Base-by-base conservation (phyloP, 2,329 filamentous ascomycete species). In the Aspergillus jensenii region DNA sequence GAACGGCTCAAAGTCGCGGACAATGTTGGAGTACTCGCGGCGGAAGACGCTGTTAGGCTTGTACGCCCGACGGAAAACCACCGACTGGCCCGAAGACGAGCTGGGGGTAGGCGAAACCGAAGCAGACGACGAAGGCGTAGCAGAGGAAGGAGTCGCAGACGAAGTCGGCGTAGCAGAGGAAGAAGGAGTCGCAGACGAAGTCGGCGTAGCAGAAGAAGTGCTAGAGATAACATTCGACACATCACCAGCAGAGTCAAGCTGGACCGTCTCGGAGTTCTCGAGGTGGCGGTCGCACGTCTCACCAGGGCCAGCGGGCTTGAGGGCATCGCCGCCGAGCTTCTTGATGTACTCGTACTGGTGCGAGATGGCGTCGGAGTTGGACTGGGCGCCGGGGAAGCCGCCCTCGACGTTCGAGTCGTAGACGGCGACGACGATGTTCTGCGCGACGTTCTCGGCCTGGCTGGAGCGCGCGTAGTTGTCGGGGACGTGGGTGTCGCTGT, bases 391-490 rank as follows among this genome's bases (percentile, higher is more conserved):
- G 11, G 48, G 48, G 31, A 58, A 58, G 2, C 56, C 56, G 15
- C 56, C 56, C 3, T 25, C 44, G 43, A 49, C 46, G 19, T 48
- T 48, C 12, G 12, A n/a, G 40, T 58, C 56, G 39, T 58, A 58
- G 4, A 58, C 56, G 1, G 41, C 41, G 6, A 58, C 56, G 3
- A 58, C 56, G 15, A 51, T 58, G 35, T 58, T 58, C 37, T 58
- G 56, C 14, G 56, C 56, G 7, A 58, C 56, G 31, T 58, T 58
- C 45, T 58, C 56, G 37, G 46, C 56, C 5, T 58, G 56, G 45
- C 46, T 54, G 37, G 31, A 44, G 1, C 39, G 56, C 4, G 56
- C 56, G 44, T 58, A 58, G 25, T 58, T 21, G 35, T 58, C 56
- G 19, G 56, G 56, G n/a, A 58, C 56, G 31, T 58, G 37, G 1